A percentile compares a stretch with the other conserved stretches of the same genome.
Conservation (phyloP, 805 yeast genomes). For the Pichia ethanolica region DNA sequence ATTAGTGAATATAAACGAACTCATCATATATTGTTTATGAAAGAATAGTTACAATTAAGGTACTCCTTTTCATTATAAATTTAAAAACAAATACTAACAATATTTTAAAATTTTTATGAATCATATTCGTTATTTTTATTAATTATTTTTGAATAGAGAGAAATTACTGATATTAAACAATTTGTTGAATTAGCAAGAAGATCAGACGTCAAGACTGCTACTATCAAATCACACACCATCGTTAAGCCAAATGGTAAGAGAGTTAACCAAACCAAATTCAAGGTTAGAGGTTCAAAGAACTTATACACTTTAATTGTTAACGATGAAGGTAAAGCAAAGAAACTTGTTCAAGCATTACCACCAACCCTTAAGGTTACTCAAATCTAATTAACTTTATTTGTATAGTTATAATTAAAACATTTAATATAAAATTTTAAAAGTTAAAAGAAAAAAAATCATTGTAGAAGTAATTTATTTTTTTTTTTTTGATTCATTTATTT, state of each 20-base stretch:
- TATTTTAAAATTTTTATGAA: not conserved
- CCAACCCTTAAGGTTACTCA: slow-evolving; percentile 72
- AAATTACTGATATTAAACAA: slow-evolving; percentile 94
- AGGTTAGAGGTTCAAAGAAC: slow-evolving; percentile 93
- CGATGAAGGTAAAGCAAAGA: slow-evolving; percentile 96
- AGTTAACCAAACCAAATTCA: slow-evolving; percentile 94
- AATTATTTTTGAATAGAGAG: slow-evolving; percentile 28
- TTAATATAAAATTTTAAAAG: slow-evolving; percentile 3
- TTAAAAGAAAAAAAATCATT: not conserved
- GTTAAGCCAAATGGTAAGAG: slow-evolving; percentile 74
- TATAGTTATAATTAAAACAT: slow-evolving; percentile 7
- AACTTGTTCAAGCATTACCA: slow-evolving; percentile 95
- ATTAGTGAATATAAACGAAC: no score
- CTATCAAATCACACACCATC: slow-evolving; percentile 89
- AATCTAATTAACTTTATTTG: slow-evolving; percentile 17
- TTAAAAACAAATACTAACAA: slow-evolving; percentile 14
- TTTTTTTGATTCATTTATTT: no score
- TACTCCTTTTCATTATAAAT: not conserved
- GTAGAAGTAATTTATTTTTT: not conserved
- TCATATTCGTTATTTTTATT: not conserved
- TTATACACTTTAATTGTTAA: slow-evolving; percentile 92
- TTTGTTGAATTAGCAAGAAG: slow-evolving; percentile 95
- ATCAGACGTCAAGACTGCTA: slow-evolving; percentile 88
- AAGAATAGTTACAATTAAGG: no score
- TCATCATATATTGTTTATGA: no score